Evolutionary conservation across 495 filamentous ascomycete species (phyloP).

Genomic region (Astrothelium macrocarpum): DNA sequence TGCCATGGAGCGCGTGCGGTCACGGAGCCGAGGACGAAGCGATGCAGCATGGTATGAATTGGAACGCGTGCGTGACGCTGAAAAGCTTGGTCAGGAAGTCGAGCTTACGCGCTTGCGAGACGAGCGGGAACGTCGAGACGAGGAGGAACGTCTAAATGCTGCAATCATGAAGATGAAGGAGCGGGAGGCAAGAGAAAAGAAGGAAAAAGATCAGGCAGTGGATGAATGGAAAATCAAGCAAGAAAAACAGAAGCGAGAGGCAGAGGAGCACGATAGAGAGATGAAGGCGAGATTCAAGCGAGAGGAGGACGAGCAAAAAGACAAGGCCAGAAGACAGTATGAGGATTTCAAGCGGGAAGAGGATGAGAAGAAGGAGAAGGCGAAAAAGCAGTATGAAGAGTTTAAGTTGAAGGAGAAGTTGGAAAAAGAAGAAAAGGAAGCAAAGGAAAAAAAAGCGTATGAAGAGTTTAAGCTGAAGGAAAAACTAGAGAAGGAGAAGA

Average conservation of each 20-base stretch:
- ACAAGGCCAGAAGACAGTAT: slow-evolving; percentile 11
- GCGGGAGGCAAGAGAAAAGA: slow-evolving; percentile 7
- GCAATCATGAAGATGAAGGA: slow-evolving; percentile 5
- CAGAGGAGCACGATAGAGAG: slow-evolving; percentile 14
- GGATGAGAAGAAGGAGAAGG: slow-evolving; percentile 17
- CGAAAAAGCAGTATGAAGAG: slow-evolving; percentile 21
- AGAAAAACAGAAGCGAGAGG: slow-evolving; percentile 11
- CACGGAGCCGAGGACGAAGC: slow-evolving; percentile 22
- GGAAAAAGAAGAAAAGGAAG: slow-evolving; percentile 20
- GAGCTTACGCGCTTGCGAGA: slow-evolving; percentile 20
- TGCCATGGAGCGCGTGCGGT: slow-evolving; percentile 14
- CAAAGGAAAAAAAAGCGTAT: slow-evolving; percentile 20
- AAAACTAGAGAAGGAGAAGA: neutral
- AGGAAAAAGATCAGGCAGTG: slow-evolving; percentile 8
- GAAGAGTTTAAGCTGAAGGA: slow-evolving; percentile 26
- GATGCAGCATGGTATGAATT: slow-evolving; percentile 17
- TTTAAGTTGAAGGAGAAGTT: slow-evolving; percentile 26
- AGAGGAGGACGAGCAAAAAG: slow-evolving; percentile 15
- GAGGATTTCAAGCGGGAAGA: slow-evolving; percentile 19
- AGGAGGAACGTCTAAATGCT: slow-evolving; percentile 9
- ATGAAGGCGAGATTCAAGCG: slow-evolving; percentile 8
- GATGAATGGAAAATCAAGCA: slow-evolving; percentile 17
- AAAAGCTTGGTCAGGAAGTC: slow-evolving; percentile 14
- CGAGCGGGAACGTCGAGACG: slow-evolving; percentile 16
- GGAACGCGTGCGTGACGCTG: slow-evolving; percentile 17